Percentiles rank a stretch among this genome's conserved stretches.
phyloP scores from a whole-genome alignment of 75 land plant genomes.

The Cunninghamia lanceolata region DNA sequence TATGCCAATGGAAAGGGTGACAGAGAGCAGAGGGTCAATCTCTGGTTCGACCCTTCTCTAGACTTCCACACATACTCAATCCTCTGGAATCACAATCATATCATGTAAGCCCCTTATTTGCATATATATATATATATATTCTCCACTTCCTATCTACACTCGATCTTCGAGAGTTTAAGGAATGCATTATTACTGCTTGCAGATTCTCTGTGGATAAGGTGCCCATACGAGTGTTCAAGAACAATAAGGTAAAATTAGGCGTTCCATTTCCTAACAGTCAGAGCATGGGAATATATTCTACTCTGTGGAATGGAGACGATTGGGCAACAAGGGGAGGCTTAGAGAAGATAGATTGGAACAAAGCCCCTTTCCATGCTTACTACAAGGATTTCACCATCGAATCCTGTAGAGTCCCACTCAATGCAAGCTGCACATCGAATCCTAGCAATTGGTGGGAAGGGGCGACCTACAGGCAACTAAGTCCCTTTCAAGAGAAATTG shows the following conservation, averaged over 20 bases:
- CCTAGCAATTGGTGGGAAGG: slow-evolving; percentile 46
- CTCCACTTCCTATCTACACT: no score
- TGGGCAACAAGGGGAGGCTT: slow-evolving; percentile 88
- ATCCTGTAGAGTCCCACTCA: slow-evolving; percentile 45
- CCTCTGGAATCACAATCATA: slow-evolving; percentile 39
- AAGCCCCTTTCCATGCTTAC: slow-evolving; percentile 68
- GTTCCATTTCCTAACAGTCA: slow-evolving; percentile 49
- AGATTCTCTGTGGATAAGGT: slow-evolving; percentile 69
- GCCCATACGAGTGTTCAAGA: slow-evolving; percentile 80
- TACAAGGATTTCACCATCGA: slow-evolving; percentile 69
- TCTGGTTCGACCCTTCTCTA: slow-evolving; percentile 62
- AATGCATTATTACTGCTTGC: not conserved
- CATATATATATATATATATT: no score
- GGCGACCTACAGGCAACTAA: slow-evolving; percentile 23
- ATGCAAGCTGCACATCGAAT: slow-evolving; percentile 20
- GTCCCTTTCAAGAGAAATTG: slow-evolving; percentile 17
- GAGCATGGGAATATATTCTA: slow-evolving; percentile 73
- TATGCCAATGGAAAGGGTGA: slow-evolving; percentile 54
- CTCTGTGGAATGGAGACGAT: slow-evolving; percentile 75
- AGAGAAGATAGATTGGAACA: slow-evolving; percentile 72
- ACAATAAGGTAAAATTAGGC: slow-evolving; percentile 43
- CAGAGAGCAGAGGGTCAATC: slow-evolving; percentile 58
- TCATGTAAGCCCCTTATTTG: slow-evolving; percentile 30
- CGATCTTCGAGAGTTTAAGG: no score
- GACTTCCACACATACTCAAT: slow-evolving; percentile 55